Base-by-base conservation (phyloP, 2,329 filamentous ascomycete genomes). In the Tolypocladium sp. region DNA sequence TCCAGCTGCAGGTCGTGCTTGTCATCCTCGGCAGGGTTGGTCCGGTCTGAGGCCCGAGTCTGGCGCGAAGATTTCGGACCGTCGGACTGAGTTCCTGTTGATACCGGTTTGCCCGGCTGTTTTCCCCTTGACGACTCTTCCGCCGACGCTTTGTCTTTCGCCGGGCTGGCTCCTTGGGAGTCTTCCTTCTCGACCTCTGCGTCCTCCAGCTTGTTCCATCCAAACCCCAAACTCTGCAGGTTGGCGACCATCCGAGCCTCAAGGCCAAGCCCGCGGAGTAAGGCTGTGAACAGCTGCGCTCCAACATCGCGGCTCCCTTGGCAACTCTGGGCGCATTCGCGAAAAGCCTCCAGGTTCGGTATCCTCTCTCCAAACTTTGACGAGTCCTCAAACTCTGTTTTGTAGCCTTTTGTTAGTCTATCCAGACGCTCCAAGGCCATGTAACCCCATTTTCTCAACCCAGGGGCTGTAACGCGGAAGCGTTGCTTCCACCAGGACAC, bases 361-460 rank as follows among this genome's bases (percentile, higher is more conserved):
- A 97, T 83, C 15, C 83, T 81, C 74, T 97, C 94, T 1, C 93
- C 93, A 69, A 93, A 91, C 7, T 76, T 76, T 53, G 83, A 79
- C 0, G 79, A 72, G 64, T 94, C 82, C 59, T 85, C 77, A 0
- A 79, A 76, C 55, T 87, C 82, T 15, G 85, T 81, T 38, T 83
- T 81, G 70, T 88, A 91, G 0, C 84, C 86, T 38, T 87, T 86
- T 8, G 88, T 84, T 61, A 94, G 79, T n/a, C 86, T 82, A 65
- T 91, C 87, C 2, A 96, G 76, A 30, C 85, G 81, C 65, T 88
- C 80, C n/a, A 91, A 81, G 0, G 89, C 81, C 77, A 93, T 89
- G 70, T 97, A 97, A 0, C 94, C 94, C 69, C 84, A 82, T 75
- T 97, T 99, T n/a, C 92, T 83, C 27, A 97, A 69, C 0, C 90